Percentiles rank a stretch among this genome's conserved stretches.
phyloP scores from a whole-genome alignment of 1,139 yeast species.

The Saccharomyces hybrid region DNA sequence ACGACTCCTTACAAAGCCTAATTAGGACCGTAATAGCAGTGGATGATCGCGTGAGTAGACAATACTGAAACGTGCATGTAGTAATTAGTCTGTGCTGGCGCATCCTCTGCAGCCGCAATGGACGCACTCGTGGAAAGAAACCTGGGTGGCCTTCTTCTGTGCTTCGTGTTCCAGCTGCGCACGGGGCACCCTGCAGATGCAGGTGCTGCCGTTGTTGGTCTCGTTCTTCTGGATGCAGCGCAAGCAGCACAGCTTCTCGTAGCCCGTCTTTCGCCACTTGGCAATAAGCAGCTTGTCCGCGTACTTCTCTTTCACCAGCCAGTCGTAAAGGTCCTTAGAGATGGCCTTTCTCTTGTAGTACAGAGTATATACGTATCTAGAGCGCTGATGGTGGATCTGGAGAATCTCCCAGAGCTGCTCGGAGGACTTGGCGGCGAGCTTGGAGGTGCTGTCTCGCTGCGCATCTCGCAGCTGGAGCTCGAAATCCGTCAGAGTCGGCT shows the following conservation, averaged over 20 bases:
- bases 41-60: background rate
- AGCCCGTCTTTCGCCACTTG: slow-evolving; percentile 88
- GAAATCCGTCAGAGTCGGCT: too few relatives aligned
- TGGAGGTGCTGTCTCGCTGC: slow-evolving; percentile 33
- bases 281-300: slow-evolving; percentile 62
- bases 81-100: too few relatives aligned
- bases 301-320: too few relatives aligned
- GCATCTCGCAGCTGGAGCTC: slow-evolving; percentile 53
- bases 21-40: background rate
- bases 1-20: too few relatives aligned
- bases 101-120: slow-evolving; percentile 81
- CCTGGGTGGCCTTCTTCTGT: slow-evolving; percentile 14
- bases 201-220: slow-evolving; percentile 55
- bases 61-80: background rate
- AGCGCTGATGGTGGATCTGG: slow-evolving; percentile 55
- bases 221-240: slow-evolving; percentile 66
- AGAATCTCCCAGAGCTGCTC: slow-evolving; percentile 68
- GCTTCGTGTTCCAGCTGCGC: slow-evolving; percentile 37
- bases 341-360: too few relatives aligned
- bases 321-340: too few relatives aligned
- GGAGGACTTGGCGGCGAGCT: slow-evolving; percentile 28
- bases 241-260: slow-evolving; percentile 79
- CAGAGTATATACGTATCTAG: too few relatives aligned
- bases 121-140: slow-evolving; percentile 51
- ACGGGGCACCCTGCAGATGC: slow-evolving; percentile 83